Base-by-base conservation (phyloP, 2,329 filamentous ascomycete genomes). In the Paecilomyces fulvus region DNA sequence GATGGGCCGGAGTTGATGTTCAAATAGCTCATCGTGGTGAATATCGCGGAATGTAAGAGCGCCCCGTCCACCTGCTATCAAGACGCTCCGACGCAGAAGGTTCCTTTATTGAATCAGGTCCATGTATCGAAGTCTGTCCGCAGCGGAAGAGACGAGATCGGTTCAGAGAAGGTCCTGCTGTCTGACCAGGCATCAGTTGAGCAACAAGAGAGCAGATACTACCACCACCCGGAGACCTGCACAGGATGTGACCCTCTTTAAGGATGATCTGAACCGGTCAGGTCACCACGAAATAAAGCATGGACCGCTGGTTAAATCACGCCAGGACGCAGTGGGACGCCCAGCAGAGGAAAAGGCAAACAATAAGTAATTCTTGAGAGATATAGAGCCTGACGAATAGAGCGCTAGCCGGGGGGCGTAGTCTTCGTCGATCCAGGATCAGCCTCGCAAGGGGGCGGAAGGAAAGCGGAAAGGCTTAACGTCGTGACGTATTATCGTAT, bases 11-110 rank as follows among this genome's bases (percentile, higher is more conserved):
- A 58, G 31, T 64, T 60, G 53, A 60, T 54, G 58, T 71, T 68
- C 58, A 67, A 62, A 57, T 66, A 61, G 57, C 67, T 68, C 70
- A 72, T 72, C 52, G 61, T 67, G 60, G 59, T 56, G 53, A 25
- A 28, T 55, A 53, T 57, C 50, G n/a, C 17, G 9, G 37, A 9
- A 17, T 20, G 37, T 8, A 7, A 43, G 17, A 43, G 4, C 37
- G n/a, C 37, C 37, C 9, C 37, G 37, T 43, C n/a, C 37, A 43
- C 37, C 37, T 43, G 37, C n/a, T 17, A 9, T 43, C 37, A n/a
- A 43, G 37, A 55, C 33, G 53, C 20, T 49, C 14, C 48, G 10
- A 23, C 48, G 48, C 28, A 49, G 37, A 17, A 23, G 20, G 43
- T 25, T 17, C 48, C 21, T 17, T 49, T 49, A 28, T 49, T 49